Base-by-base conservation (phyloP, 495 filamentous ascomycete genomes). In the Aspergillus panamensis region DNA sequence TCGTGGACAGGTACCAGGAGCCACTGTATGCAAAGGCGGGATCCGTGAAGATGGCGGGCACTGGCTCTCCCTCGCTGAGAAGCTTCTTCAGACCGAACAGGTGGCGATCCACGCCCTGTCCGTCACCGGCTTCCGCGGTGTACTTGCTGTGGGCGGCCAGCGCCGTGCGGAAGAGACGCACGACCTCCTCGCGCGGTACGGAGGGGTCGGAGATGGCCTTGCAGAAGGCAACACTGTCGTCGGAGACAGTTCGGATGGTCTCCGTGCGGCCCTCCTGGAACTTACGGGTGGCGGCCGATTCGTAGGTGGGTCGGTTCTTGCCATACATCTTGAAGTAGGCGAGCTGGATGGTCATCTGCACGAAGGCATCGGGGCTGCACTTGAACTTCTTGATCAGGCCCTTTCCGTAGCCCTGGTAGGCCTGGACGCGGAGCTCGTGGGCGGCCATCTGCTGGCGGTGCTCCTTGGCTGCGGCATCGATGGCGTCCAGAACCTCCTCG, bases 311-410 rank as follows among this genome's bases (percentile, higher is more conserved):
- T 1, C 94, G 84, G 83, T 91, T 96, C 81, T 90, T 89, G 80
- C 93, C 93, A 78, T 96, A 96, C 90, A 97, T 96, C 79, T 97
- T 99, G 80, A 85, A 85, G 82, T 99, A 99, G 51, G 95, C 95
- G 16, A 99, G 85, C 74, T 99, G 95, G 77, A 99, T 97, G 74
- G 96, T 78, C 91, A 97, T 94, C 77, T 99, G 95, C 52, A 96
- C 89, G 74, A 94, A 99, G 19, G 94, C 95, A 65, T 99, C 95
- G 32, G 95, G 95, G 53, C 89, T 95, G 86, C 89, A 96, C 77
- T 90, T 92, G 86, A 99, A 97, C 73, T 96, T 95, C 87, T 99
- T 99, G 81, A 99, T 97, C 48, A 99, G 77, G 43, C 91, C 91
- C 80, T 97, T 99, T 70, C 95, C 95, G 73, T 99, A 99, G 66